Evolutionary conservation across 2,329 filamentous ascomycete species (phyloP).

Genomic region (Mariannaea elegans): DNA sequence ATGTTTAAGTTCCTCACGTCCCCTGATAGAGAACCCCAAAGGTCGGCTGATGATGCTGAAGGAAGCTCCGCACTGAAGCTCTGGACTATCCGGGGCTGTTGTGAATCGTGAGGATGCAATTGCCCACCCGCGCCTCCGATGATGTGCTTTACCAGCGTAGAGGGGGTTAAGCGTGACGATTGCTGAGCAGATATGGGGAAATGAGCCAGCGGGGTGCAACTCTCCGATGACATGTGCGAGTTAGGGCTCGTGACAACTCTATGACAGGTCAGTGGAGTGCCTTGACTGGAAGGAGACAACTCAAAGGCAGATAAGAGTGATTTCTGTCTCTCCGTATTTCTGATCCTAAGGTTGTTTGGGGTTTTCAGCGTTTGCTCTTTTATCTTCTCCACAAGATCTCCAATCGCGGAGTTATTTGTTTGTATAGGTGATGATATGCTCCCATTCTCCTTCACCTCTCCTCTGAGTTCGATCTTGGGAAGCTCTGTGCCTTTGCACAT

Average conservation of each 20-base stretch:
- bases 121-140: slow-evolving; percentile 37
- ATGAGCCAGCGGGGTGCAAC: slow-evolving; percentile 36
- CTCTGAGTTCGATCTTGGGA: no score
- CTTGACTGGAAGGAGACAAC: slow-evolving; percentile 12
- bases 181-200: slow-evolving; percentile 41
- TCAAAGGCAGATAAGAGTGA: background rate
- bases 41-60: slow-evolving; percentile 32
- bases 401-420: no score
- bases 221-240: slow-evolving; percentile 22
- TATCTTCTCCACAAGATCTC: no score
- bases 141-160: slow-evolving; percentile 33
- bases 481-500: no score
- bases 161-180: slow-evolving; percentile 36
- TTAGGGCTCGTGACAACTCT: slow-evolving; percentile 20
- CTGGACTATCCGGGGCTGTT: slow-evolving; percentile 29
- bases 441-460: no score
- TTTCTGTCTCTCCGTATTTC: background rate
- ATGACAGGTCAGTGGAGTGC: slow-evolving; percentile 7
- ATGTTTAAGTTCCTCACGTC: slow-evolving; percentile 30
- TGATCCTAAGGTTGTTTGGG: no score
- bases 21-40: slow-evolving; percentile 28
- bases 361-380: no score
- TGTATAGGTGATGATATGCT: no score
- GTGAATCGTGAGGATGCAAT: slow-evolving; percentile 30
- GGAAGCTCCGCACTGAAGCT: slow-evolving; percentile 22